Base-by-base conservation (phyloP, 2,329 filamentous ascomycete species). In the Trichoderma citrinoviride region DNA sequence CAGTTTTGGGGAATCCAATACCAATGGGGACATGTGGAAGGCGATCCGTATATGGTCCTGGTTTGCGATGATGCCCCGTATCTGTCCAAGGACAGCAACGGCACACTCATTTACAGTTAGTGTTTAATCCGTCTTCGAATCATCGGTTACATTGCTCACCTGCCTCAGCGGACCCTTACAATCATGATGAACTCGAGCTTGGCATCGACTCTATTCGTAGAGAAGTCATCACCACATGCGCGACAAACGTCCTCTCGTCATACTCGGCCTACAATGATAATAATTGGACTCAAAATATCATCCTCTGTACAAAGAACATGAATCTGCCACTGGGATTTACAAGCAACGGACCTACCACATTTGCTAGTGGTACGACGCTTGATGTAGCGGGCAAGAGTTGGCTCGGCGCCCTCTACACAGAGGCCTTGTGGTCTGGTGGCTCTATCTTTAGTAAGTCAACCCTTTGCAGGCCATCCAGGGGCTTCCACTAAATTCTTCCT, bases 31-130 rank as follows among this genome's bases (percentile, higher is more conserved):
- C 19, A 21, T 27, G 14, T 5, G 0, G 27, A 10, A 19, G 7
- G 6, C 17, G n/a, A 15, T 0, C 37, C 37, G 47, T n/a, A 33
- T 27, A 14, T 43, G 12, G 4, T 43, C 21, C 21, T 55, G 33
- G 33, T 29, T 21, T 55, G 37, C 23, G 53, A 55, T 29, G 53
- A 55, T 55, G 53, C 53, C 37, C 53, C 53, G 37, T 55, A 55
- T 19, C 8, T 55, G 7, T 27, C 21, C 4, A 55, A 55, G 53
- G 27, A 27, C 23, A 55, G 37, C 53, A 55, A 33, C 53, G 53
- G 53, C 53, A 43, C 23, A 3, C 3, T 27, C 15, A 0, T 43
- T 19, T 55, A 43, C 53, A 55, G 53, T 55, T n/a, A 27, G 53
- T 43, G 8, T 27, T 19, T 2, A 43, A 29, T 2, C n/a, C 4